phyloP scores from a whole-genome alignment of 768 basidiomycete species.

The Lepiota brunneoincarnata region DNA sequence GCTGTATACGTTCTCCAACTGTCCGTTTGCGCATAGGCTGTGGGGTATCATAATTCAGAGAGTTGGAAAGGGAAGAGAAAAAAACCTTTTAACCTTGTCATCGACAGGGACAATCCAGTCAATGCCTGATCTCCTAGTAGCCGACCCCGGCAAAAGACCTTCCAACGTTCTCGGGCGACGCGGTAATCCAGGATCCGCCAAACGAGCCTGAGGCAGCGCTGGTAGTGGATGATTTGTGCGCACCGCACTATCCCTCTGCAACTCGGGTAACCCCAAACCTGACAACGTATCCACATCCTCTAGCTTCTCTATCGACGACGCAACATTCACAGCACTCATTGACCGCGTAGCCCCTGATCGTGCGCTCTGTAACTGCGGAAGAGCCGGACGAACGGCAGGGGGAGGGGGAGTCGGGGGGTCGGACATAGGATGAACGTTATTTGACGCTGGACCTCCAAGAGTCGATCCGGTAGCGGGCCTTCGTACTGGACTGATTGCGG shows the following conservation, averaged over 20 bases:
- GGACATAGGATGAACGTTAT: neutral
- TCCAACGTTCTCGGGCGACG: conserved; percentile 17
- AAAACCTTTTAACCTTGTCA: conserved; percentile 21
- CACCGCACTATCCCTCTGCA: conserved; percentile 5
- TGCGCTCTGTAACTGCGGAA: neutral
- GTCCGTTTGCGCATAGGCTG: conserved; percentile 28
- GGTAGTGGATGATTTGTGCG: conserved; percentile 11
- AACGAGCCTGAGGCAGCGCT: conserved; percentile 12
- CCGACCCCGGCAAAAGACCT: conserved; percentile 15
- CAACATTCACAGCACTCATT: neutral
- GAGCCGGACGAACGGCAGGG: neutral
- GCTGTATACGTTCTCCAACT: conserved; percentile 49
- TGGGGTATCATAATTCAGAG: neutral
- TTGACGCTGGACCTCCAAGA: neutral
- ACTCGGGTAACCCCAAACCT: conserved; percentile 2
- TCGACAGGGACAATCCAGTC: conserved; percentile 39
- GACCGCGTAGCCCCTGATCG: neutral
- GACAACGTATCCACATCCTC: conserved; percentile 13
- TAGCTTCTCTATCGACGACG: neutral
- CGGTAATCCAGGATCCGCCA: neutral
- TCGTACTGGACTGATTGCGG: too few relatives aligned
- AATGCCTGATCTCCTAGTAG: conserved; percentile 25
- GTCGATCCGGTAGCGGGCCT: conserved; percentile 1
- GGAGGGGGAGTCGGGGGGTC: conserved; percentile 3
- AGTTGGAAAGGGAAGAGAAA: neutral